Evolutionary conservation across 2,329 filamentous ascomycete species (phyloP).

Genomic region (Paecilomyces sp.): DNA sequence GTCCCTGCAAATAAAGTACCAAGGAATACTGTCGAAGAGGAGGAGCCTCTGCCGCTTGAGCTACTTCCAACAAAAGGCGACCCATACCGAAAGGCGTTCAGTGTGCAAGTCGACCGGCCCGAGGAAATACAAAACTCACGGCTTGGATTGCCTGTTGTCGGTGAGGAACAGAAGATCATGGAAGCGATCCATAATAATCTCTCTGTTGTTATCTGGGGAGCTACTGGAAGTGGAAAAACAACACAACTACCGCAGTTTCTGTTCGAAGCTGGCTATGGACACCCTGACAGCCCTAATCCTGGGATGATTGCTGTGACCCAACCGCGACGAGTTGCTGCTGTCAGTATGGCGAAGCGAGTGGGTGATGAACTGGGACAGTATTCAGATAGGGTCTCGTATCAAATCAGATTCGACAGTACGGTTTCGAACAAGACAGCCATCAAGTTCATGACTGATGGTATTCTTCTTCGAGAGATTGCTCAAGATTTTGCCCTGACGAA

Average conservation of each 20-base stretch:
- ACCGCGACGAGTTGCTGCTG: slow-evolving; percentile 85
- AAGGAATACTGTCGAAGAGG: slow-evolving; percentile 28
- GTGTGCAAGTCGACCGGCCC: slow-evolving; percentile 62
- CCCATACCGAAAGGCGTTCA: slow-evolving; percentile 63
- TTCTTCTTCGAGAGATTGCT: slow-evolving; percentile 82
- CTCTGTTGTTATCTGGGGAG: slow-evolving; percentile 84
- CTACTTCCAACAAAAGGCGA: slow-evolving; percentile 32
- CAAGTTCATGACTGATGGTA: slow-evolving; percentile 99
- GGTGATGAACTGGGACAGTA: slow-evolving; percentile 74
- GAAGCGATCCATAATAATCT: slow-evolving; percentile 91
- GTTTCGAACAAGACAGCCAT: slow-evolving; percentile 74
- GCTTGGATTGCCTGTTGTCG: slow-evolving; percentile 77
- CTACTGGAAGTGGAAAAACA: slow-evolving; percentile 95
- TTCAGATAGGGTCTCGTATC: slow-evolving; percentile 76
- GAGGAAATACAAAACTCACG: slow-evolving; percentile 71
- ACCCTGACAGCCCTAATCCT: slow-evolving; percentile 66
- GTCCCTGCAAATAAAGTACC: slow-evolving; percentile 24
- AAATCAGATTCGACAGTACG: slow-evolving; percentile 89
- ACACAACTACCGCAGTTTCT: slow-evolving; percentile 96
- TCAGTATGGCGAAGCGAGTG: slow-evolving; percentile 94
- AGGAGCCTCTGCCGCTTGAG: slow-evolving; percentile 33
- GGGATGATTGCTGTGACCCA: slow-evolving; percentile 95
- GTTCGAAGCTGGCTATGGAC: slow-evolving; percentile 87
- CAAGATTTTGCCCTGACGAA: slow-evolving; percentile 82
- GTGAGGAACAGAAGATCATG: slow-evolving; percentile 96